phyloP scores from a whole-genome alignment of 2,329 filamentous ascomycete genomes.

The Fusarium pilosicola region DNA sequence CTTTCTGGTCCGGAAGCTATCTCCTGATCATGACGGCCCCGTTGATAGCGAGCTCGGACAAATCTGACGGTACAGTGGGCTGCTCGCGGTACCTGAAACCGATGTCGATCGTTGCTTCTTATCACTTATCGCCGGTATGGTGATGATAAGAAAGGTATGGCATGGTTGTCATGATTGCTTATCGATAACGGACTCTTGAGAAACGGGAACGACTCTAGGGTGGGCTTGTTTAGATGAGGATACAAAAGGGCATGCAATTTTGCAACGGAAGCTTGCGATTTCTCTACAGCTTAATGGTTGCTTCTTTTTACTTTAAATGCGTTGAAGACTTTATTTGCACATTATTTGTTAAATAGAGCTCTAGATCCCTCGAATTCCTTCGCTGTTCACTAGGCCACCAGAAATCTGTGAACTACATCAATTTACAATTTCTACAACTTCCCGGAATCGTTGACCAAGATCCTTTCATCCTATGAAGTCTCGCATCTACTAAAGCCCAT shows the following conservation, averaged over 20 bases:
- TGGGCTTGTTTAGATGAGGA: background rate
- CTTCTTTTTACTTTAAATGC: rapidly evolving
- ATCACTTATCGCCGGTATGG: background rate
- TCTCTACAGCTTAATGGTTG: no score
- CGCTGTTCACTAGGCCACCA: no score
- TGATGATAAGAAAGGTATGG: background rate
- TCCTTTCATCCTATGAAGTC: no score
- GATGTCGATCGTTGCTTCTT: background rate
- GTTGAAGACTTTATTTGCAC: no score
- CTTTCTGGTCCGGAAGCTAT: background rate
- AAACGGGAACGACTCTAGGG: background rate
- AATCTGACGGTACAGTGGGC: background rate
- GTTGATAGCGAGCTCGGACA: background rate
- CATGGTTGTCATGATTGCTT: background rate
- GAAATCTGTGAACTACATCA: rapidly evolving
- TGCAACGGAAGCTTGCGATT: rapidly evolving
- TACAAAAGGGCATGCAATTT: background rate
- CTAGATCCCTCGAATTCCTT: background rate
- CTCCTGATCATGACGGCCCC: background rate
- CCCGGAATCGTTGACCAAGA: rapidly evolving
- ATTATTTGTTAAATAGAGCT: background rate
- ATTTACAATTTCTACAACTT: background rate
- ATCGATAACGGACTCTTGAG: background rate
- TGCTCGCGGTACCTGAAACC: conserved; percentile 2
- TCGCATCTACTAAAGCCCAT: background rate